Conservation (phyloP, 805 yeast species). For the Suhomyces kilbournensis region DNA sequence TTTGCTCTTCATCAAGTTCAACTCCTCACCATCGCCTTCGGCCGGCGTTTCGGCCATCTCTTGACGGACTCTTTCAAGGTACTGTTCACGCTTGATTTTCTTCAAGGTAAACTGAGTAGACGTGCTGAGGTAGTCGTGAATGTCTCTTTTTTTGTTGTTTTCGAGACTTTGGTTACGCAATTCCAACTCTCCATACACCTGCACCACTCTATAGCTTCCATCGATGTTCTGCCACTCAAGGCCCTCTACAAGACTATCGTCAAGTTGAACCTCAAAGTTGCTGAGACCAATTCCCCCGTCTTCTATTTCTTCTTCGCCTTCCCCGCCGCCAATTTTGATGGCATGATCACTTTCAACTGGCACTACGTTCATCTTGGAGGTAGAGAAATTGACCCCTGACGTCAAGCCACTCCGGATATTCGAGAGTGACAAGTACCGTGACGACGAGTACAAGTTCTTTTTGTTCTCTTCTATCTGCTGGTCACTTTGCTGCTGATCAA, state of each 20-base stretch:
- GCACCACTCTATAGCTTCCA: slow-evolving; percentile 79
- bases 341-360: slow-evolving; percentile 36
- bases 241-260: slow-evolving; percentile 55
- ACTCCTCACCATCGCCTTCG: not conserved
- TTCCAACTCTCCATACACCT: slow-evolving; percentile 67
- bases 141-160: slow-evolving; percentile 16
- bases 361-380: slow-evolving; percentile 26
- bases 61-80: slow-evolving; percentile 11
- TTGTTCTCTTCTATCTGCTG: slow-evolving; percentile 20
- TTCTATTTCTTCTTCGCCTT: slow-evolving; percentile 48
- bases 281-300: slow-evolving; percentile 27
- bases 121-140: slow-evolving; percentile 28
- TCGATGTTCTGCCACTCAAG: slow-evolving; percentile 82
- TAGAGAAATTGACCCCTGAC: slow-evolving; percentile 7
- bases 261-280: slow-evolving; percentile 62
- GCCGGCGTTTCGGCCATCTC: slow-evolving; percentile 1
- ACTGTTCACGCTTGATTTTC: slow-evolving; percentile 16
- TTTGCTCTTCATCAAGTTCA: not conserved
- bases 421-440: slow-evolving; percentile 30
- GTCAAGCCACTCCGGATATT: slow-evolving; percentile 30
- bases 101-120: slow-evolving; percentile 31
- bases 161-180: slow-evolving; percentile 20
- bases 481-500: slow-evolving; percentile 30
- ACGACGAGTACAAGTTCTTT: slow-evolving; percentile 16
- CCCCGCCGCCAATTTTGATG: slow-evolving; percentile 44